Evolutionary conservation across 495 filamentous ascomycete species (phyloP), one percentile per base, ranked within the genome.

Genomic region (Xylaria flabelliformis): DNA sequence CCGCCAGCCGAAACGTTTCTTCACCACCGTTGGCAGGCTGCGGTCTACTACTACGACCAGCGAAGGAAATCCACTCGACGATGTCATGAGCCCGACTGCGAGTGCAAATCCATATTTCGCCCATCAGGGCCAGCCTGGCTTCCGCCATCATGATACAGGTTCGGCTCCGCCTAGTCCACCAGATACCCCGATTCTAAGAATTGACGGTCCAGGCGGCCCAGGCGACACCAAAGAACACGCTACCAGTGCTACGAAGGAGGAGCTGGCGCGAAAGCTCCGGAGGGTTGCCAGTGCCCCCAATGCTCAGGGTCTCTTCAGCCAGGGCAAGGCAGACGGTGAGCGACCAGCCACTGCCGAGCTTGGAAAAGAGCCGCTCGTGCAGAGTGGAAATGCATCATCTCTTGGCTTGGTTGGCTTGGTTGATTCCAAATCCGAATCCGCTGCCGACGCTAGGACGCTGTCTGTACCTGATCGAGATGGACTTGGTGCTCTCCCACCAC

Each of bases 131-230:
- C 95, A 94, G 71, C 96, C 96, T 24, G 90, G 93, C 66, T 83
- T 98, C 74, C 90, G 96, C 74, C 96, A 99, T 83, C 94, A 95
- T 82, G 97, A 98, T 80, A 93, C 97, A 51, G 93, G 91, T 77
- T 97, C 93, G 74, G 92, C 96, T n/a, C 96, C 96, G 29, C 94
- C 94, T 1, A 97, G 95, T 48, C 97, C 96, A n/a, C 94, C 96
- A 34, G 95, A 97, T 82, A 96, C 94, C 5, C 96, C 96, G 56
- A 87, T 83, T 42, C 83, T 92, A 72, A 92, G 93, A 83, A 86
- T 94, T 39, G 87, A 91, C 61, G 91, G 89, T 36, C 90, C 91
- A 44, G 90, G 90, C 62, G 91, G 89, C 29, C 90, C 91, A 46
- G 90, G 90, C 19, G 83, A 80, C 55, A 72, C 74, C 42, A 91